Conservation (phyloP, 371 early-diverging fungal genomes). For the Actinomortierella ambigua region DNA sequence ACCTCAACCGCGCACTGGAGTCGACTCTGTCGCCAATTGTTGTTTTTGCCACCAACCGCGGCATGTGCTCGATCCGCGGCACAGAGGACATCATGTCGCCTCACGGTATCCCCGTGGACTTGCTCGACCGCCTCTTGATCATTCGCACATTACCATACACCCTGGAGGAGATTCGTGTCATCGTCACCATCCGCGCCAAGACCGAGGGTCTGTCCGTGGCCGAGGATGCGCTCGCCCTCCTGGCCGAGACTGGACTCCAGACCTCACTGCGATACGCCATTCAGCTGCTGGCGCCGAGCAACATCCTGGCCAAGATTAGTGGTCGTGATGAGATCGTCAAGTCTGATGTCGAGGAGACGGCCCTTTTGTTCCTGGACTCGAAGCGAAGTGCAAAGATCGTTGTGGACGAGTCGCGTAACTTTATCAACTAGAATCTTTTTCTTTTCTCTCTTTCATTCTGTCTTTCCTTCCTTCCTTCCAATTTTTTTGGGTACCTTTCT, state of each 20-base stretch:
- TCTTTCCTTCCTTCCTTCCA: too few relatives aligned
- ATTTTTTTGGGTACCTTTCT: background rate
- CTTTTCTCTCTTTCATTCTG: background rate
- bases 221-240: slow-evolving; percentile 74
- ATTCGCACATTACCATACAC: slow-evolving; percentile 94
- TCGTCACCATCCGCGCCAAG: slow-evolving; percentile 91
- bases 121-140: slow-evolving; percentile 95
- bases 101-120: slow-evolving; percentile 97
- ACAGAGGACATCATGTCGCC: slow-evolving; percentile 90
- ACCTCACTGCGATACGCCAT: slow-evolving; percentile 95
- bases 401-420: slow-evolving; percentile 47
- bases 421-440: slow-evolving; percentile 18
- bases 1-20: slow-evolving; percentile 97
- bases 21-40: slow-evolving; percentile 96
- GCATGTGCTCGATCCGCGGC: slow-evolving; percentile 94
- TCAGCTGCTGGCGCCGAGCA: slow-evolving; percentile 94
- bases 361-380: slow-evolving; percentile 89
- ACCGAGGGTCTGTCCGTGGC: slow-evolving; percentile 82
- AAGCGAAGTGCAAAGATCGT: slow-evolving; percentile 82
- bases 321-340: slow-evolving; percentile 78
- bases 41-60: slow-evolving; percentile 97
- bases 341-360: slow-evolving; percentile 87
- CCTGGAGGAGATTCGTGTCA: slow-evolving; percentile 87
- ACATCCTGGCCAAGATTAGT: slow-evolving; percentile 83
- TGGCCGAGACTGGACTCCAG: slow-evolving; percentile 85